phyloP scores from a whole-genome alignment of 1,139 yeast species.

The Nakaseomyces glabratus region DNA sequence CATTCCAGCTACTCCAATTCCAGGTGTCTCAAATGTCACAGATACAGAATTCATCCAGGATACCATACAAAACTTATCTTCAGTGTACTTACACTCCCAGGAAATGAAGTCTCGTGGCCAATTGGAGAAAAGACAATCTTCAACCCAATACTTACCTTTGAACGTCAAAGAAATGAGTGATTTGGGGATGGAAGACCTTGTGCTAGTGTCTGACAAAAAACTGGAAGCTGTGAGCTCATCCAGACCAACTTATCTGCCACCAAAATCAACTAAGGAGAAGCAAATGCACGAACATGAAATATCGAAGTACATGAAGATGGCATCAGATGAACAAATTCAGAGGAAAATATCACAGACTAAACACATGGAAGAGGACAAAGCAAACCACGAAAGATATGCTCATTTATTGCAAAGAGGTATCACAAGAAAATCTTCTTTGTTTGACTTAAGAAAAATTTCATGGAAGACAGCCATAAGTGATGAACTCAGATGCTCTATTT shows the following conservation, averaged over 20 bases:
- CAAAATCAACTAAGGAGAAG: slow-evolving; percentile 36
- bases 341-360: slow-evolving; percentile 26
- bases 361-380: slow-evolving; percentile 27
- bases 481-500: slow-evolving; percentile 30
- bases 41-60: slow-evolving; percentile 30
- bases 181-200: slow-evolving; percentile 39
- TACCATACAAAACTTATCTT: slow-evolving; percentile 34
- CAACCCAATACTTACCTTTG: slow-evolving; percentile 25
- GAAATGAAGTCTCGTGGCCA: slow-evolving; percentile 31
- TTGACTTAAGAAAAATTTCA: slow-evolving; percentile 34
- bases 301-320: slow-evolving; percentile 32
- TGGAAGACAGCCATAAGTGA: slow-evolving; percentile 35
- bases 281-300: slow-evolving; percentile 37
- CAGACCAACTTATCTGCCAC: slow-evolving; percentile 45
- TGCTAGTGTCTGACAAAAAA: slow-evolving; percentile 39
- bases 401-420: slow-evolving; percentile 22
- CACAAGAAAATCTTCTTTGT: slow-evolving; percentile 30
- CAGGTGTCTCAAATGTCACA: slow-evolving; percentile 30
- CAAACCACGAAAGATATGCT: slow-evolving; percentile 28
- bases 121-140: slow-evolving; percentile 13
- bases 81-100: slow-evolving; percentile 35
- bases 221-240: slow-evolving; percentile 35
- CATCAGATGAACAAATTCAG: slow-evolving; percentile 30
- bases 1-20: slow-evolving; percentile 34
- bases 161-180: slow-evolving; percentile 30